Evolutionary conservation across 495 filamentous ascomycete genomes (phyloP).

Genomic region (Neurospora sp.): DNA sequence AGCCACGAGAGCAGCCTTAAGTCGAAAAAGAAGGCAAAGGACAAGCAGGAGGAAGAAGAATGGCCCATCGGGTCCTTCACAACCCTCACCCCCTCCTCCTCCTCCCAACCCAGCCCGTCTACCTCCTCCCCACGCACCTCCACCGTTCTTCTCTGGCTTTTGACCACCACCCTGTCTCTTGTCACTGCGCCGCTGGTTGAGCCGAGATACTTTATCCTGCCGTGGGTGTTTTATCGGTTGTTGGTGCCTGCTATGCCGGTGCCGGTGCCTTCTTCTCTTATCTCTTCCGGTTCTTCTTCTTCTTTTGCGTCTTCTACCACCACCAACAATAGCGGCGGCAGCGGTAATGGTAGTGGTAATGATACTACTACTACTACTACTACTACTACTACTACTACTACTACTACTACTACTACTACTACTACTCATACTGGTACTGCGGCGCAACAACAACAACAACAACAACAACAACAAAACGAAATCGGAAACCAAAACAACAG

Average conservation of each 20-base stretch:
- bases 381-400: not conserved
- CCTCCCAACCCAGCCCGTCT: not conserved
- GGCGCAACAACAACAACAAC: no score
- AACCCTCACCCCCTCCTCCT: not conserved
- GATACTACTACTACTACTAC: not conserved
- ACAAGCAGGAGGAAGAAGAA: not conserved
- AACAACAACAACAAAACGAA: not conserved
- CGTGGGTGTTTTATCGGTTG: slow-evolving; percentile 89
- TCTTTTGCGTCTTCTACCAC: no score
- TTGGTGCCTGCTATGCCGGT: slow-evolving; percentile 48
- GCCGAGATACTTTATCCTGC: slow-evolving; percentile 87
- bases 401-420: not conserved
- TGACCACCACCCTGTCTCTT: slow-evolving; percentile 63
- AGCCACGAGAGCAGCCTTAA: no score
- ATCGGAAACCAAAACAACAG: not conserved
- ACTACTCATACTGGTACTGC: not conserved
- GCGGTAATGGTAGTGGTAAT: not conserved
- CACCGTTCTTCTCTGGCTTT: slow-evolving; percentile 53
- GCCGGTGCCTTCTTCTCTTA: no score
- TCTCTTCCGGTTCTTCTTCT: not conserved
- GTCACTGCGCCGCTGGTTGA: slow-evolving; percentile 87
- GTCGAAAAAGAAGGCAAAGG: no score
- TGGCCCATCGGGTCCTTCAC: not conserved
- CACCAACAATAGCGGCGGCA: not conserved
- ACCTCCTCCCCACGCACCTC: slow-evolving; percentile 20